Evolutionary conservation across 352 stramenopile genomes (phyloP), one percentile per base, ranked within the genome.

Genomic region (Phytopythium chamaehyphon): DNA sequence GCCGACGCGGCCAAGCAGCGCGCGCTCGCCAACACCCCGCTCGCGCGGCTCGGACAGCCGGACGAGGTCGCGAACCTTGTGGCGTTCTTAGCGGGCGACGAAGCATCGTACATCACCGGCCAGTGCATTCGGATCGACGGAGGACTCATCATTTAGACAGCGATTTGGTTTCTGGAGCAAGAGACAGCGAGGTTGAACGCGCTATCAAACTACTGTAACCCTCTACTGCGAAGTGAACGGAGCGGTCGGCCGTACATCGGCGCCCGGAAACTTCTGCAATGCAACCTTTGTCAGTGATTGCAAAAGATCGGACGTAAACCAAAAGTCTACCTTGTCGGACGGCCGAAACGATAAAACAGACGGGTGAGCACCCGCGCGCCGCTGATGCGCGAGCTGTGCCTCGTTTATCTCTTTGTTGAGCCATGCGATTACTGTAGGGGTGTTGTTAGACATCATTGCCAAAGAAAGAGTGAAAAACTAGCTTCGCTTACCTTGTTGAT

Each of bases 401-500:
- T 96, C 83, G 54, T 95, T 96, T 54, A 96, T 96, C 54, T 96
- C 83, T 55, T 96, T 96, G 73, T 96, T 95, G 26, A 96, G 56
- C 80, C 85, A 96, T 26, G 82, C 74, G 57, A 96, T 96, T 19
- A 96, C 86, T 93, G 40, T 3, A 19, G 39, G 39, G 33, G 12
- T 47, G 3, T 15, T 52, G 12, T 50, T 14, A 48, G 1, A 15
- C 16, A 5, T 36, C 15, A 24, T n/a, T n/a, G n/a, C n/a, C n/a
- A n/a, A n/a, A n/a, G n/a, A n/a, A n/a, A n/a, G n/a, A n/a, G n/a
- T n/a, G n/a, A n/a, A n/a, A n/a, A n/a, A n/a, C n/a, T n/a, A n/a
- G n/a, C 5, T 12, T 16, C 39, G 18, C 56, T 14, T 57, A 93
- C 83, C 83, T 91, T 96, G 83, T 44, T 96, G 83, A 52, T 96